Conservation (phyloP, 257 asterid species). For the Perilla frutescens region DNA sequence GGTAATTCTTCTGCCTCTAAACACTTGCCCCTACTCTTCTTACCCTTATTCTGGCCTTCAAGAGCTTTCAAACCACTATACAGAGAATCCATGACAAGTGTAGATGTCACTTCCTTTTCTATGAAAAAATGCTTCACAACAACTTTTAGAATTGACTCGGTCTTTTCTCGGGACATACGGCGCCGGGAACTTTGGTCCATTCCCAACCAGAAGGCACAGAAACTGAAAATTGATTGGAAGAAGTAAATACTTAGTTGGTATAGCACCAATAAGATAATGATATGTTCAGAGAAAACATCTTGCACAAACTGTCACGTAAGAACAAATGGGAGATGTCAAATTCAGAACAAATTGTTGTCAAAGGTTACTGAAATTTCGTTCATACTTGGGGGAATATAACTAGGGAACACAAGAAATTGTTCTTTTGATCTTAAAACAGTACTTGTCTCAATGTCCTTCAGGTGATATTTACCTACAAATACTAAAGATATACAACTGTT, state of each 20-base stretch:
- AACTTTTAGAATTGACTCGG: conserved; percentile 76
- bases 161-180: conserved; percentile 75
- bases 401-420: background rate
- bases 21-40: conserved; percentile 63
- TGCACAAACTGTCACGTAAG: background rate
- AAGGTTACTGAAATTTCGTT: background rate
- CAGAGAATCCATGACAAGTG: conserved; percentile 94
- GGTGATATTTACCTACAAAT: conserved; percentile 19
- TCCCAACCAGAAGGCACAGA: conserved; percentile 83
- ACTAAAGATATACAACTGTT: conserved; percentile 5
- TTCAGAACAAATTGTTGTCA: background rate
- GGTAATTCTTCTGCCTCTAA: conserved; percentile 63
- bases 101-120: conserved; percentile 96
- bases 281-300: background rate
- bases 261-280: background rate
- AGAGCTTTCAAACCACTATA: conserved; percentile 94
- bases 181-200: conserved; percentile 71
- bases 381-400: background rate
- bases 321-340: background rate
- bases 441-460: conserved; percentile 14
- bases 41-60: conserved; percentile 73
- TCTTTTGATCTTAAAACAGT: conserved; percentile 9
- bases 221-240: conserved; percentile 59
- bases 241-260: conserved; percentile 23
- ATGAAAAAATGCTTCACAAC: conserved; percentile 86